phyloP scores from a whole-genome alignment of 495 filamentous ascomycete species.

The Sabuloglossum arenarium region DNA sequence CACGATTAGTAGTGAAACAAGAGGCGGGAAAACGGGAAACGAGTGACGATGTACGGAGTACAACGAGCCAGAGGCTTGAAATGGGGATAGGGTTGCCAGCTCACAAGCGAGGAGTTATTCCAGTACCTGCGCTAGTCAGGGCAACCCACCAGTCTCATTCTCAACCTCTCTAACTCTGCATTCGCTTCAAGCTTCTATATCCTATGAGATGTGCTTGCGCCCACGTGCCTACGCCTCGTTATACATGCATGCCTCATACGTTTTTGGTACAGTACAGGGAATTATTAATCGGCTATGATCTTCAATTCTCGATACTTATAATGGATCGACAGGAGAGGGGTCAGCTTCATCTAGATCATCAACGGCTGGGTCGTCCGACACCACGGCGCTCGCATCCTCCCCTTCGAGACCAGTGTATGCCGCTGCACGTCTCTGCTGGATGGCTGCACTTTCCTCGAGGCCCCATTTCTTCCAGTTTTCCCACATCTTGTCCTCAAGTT shows the following conservation, averaged over 20 bases:
- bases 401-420: constrained; percentile 26
- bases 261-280: no score
- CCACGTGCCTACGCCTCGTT: no score
- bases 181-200: no score
- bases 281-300: no score
- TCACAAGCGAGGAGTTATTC: not conserved
- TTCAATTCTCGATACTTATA: no score
- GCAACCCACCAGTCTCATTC: no score
- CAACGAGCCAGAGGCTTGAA: not conserved
- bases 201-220: no score
- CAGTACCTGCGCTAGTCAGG: not conserved
- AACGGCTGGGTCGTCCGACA: constrained; percentile 8
- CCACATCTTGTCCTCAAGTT: constrained; percentile 55
- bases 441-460: constrained; percentile 25
- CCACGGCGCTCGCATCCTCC: constrained; percentile 14
- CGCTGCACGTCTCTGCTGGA: constrained; percentile 21
- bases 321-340: not conserved
- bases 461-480: constrained; percentile 78
- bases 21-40: not conserved
- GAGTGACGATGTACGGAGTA: not conserved
- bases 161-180: no score
- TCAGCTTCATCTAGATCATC: not conserved
- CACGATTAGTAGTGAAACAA: not conserved
- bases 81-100: no score
- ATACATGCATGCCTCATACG: no score